These are phyloP conservation scores for Parsonsia alboflavescens DNA, from an alignment of 257 asterid genomes.

Conservation along the genomic window DNA sequence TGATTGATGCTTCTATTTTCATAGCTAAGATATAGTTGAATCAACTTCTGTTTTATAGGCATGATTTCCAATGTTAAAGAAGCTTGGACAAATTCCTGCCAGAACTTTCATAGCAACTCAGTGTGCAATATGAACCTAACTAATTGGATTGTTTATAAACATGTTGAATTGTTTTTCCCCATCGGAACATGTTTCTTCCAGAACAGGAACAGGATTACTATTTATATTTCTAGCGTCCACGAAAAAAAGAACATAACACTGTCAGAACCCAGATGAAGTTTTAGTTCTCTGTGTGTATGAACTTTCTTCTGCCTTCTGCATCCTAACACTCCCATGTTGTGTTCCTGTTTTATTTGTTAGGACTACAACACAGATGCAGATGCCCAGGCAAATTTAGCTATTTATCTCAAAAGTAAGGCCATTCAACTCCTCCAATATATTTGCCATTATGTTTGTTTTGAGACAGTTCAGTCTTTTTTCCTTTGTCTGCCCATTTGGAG, in stretches of 20 bases:
- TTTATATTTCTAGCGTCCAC: not conserved
- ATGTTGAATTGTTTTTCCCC: not conserved
- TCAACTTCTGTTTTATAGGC: not conserved
- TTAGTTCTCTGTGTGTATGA: not conserved
- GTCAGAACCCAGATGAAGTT: not conserved
- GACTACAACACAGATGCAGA: slow-evolving; percentile 83
- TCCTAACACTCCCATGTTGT: not conserved
- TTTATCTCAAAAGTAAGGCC: slow-evolving; percentile 55
- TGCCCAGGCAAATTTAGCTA: slow-evolving; percentile 82
- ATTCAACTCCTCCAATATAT: slow-evolving; percentile 9
- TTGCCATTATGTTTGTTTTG: not conserved
- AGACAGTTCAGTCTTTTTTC: not conserved
- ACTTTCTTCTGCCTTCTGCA: not conserved
- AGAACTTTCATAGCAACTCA: not conserved
- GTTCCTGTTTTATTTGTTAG: slow-evolving; percentile 31
- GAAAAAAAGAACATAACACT: too few species aligned
- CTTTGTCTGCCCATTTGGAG: slow-evolving; percentile 7
- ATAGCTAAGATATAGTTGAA: not conserved
- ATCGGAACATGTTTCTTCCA: not conserved
- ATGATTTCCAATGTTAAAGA: not conserved
- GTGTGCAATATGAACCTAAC: not conserved
- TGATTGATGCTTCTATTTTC: not conserved
- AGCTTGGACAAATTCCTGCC: not conserved
- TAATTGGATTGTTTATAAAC: not conserved
- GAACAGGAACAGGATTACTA: not conserved